phyloP scores from a whole-genome alignment of 495 filamentous ascomycete species.

The Oidiodendron maius region DNA sequence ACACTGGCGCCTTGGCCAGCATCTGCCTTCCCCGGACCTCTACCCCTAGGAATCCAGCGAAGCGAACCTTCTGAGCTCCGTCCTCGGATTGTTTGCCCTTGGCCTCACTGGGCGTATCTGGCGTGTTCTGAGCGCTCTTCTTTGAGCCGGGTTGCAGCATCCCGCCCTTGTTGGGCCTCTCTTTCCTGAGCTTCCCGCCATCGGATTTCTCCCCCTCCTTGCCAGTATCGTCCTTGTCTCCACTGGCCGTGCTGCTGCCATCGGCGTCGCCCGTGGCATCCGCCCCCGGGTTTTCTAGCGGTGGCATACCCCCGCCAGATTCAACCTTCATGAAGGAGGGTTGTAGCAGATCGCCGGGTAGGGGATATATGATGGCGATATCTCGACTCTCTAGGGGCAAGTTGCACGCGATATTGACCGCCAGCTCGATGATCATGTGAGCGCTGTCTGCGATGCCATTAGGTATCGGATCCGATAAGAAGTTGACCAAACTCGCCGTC shows the following conservation, averaged over 20 bases:
- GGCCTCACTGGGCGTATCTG: slow-evolving; percentile 14
- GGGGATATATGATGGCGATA: slow-evolving; percentile 77
- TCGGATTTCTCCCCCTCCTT: slow-evolving; percentile 31
- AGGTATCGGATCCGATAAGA: slow-evolving; percentile 63
- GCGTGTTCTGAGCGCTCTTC: slow-evolving; percentile 20
- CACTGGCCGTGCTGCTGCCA: slow-evolving; percentile 39
- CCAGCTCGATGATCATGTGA: slow-evolving; percentile 86
- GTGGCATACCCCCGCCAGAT: slow-evolving; percentile 51
- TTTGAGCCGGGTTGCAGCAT: slow-evolving; percentile 21
- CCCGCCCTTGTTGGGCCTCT: slow-evolving; percentile 31
- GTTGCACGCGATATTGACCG: slow-evolving; percentile 78
- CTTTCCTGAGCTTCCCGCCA: slow-evolving; percentile 27
- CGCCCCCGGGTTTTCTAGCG: slow-evolving; percentile 53
- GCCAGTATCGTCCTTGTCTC: slow-evolving; percentile 22
- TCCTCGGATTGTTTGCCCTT: slow-evolving; percentile 25
- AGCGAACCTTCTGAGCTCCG: slow-evolving; percentile 56
- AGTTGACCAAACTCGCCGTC: slow-evolving; percentile 58
- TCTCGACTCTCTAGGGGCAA: slow-evolving; percentile 89
- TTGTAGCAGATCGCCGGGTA: slow-evolving; percentile 62
- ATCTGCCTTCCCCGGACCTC: slow-evolving; percentile 82
- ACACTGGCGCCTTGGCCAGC: slow-evolving; percentile 88
- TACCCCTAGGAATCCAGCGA: slow-evolving; percentile 79
- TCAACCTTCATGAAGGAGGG: slow-evolving; percentile 80
- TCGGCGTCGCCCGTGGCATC: slow-evolving; percentile 33
- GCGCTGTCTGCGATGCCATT: slow-evolving; percentile 61